Evolutionary conservation across 805 yeast genomes (phyloP).

Genomic region (Hanseniaspora nectarophila): DNA sequence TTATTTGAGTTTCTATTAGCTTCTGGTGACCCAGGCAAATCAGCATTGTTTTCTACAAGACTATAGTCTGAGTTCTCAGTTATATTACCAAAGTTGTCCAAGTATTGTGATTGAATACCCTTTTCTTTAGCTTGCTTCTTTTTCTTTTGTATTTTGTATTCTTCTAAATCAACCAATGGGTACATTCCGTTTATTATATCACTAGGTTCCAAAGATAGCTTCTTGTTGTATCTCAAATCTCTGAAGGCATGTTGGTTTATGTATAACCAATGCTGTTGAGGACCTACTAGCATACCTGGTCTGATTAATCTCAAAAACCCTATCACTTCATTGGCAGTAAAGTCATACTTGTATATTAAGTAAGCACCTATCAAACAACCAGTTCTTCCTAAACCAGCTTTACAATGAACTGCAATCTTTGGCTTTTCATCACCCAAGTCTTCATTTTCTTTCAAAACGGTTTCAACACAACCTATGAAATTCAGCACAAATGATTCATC

Average conservation of each 20-base stretch:
- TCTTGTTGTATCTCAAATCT: conserved; percentile 92
- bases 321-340: conserved; percentile 93
- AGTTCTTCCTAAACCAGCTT: conserved; percentile 95
- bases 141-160: conserved; percentile 43
- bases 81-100: conserved; percentile 18
- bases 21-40: conserved; percentile 21
- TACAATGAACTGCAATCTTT: conserved; percentile 96
- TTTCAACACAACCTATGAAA: conserved; percentile 90
- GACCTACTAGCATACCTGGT: conserved; percentile 99
- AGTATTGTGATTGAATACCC: conserved; percentile 20
- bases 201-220: conserved; percentile 55
- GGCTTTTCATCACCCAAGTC: conserved; percentile 13
- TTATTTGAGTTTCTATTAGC: conserved; percentile 19
- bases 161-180: conserved; percentile 51
- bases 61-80: conserved; percentile 28
- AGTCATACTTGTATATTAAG: conserved; percentile 87
- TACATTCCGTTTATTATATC: conserved; percentile 55
- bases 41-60: conserved; percentile 26
- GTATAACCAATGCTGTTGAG: conserved; percentile 97
- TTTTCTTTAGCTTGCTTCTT: conserved; percentile 25
- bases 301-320: conserved; percentile 92
- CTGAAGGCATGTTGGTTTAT: conserved; percentile 91
- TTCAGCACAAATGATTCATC: conserved; percentile 84
- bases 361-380: conserved; percentile 98
- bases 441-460: conserved; percentile 39